phyloP scores from a whole-genome alignment of 129 eudicot species.

The Chrysanthemum makinoi region DNA sequence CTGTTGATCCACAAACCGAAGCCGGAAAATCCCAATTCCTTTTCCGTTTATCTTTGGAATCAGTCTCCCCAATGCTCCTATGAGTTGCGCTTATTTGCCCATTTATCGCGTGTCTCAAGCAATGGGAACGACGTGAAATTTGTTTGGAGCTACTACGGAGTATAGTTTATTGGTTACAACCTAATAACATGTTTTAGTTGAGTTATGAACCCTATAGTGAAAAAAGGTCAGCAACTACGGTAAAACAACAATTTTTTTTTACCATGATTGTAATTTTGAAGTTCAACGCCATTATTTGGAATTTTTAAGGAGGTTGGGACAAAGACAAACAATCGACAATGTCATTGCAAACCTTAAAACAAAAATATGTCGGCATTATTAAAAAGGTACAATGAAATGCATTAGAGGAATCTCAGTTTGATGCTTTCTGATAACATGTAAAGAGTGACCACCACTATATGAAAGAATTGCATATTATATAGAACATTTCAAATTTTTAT shows the following conservation, averaged over 20 bases:
- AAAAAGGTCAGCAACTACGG: no score
- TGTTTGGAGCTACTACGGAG: slow-evolving; percentile 78
- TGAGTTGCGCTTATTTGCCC: slow-evolving; percentile 50
- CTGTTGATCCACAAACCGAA: background rate
- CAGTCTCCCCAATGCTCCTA: slow-evolving; percentile 67
- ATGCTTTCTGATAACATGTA: no score
- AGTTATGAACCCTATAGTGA: no score
- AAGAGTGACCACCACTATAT: no score
- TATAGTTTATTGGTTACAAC: no score
- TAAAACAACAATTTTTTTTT: background rate
- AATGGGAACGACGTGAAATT: slow-evolving; percentile 77
- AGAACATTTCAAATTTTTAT: no score
- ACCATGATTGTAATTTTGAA: background rate
- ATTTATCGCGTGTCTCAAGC: slow-evolving; percentile 71
- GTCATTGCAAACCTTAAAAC: background rate
- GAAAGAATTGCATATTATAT: background rate
- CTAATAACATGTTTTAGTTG: no score
- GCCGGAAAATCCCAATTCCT: slow-evolving; percentile 69
- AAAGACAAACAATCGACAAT: background rate
- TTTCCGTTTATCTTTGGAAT: slow-evolving; percentile 45
- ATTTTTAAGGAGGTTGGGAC: background rate
- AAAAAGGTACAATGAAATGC: slow-evolving; percentile 4
- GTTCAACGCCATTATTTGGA: slow-evolving; percentile 2
- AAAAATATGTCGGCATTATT: background rate
- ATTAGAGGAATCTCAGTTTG: background rate